phyloP scores from a whole-genome alignment of 768 basidiomycete species.

The Boletus pseudo-olivaceus region DNA sequence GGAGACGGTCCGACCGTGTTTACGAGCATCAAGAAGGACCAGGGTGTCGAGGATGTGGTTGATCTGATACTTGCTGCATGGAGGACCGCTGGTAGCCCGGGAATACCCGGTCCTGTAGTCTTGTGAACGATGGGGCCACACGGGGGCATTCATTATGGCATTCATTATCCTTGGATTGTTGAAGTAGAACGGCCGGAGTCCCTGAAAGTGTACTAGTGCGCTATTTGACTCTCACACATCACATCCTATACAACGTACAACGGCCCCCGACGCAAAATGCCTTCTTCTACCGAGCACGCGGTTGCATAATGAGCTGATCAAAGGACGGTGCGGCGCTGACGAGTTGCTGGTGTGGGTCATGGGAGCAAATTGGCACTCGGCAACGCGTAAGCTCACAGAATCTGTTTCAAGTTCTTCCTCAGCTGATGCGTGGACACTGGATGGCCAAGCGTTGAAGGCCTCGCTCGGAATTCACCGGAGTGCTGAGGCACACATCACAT shows the following conservation, averaged over 20 bases:
- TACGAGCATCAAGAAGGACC: constrained; percentile 72
- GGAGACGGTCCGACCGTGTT: constrained; percentile 94
- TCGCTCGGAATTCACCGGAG: not conserved
- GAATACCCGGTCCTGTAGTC: constrained; percentile 41
- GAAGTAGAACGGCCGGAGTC: constrained; percentile 1
- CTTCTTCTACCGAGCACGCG: not conserved
- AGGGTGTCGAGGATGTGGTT: constrained; percentile 78
- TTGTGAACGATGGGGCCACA: constrained; percentile 15
- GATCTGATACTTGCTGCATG: constrained; percentile 86
- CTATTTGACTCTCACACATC: constrained; percentile 8
- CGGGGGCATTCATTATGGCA: constrained; percentile 1
- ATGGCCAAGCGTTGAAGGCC: not conserved
- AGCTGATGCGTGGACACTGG: not conserved
- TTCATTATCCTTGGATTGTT: not conserved
- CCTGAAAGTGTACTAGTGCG: constrained; percentile 2
- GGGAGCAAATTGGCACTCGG: not conserved
- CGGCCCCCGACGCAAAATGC: not conserved
- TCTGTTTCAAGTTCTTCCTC: constrained; percentile 1
- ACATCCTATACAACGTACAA: not conserved
- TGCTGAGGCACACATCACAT: not conserved
- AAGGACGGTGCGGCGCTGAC: constrained; percentile 4
- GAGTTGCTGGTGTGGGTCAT: not conserved
- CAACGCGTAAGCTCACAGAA: not conserved
- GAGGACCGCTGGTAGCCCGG: constrained; percentile 76
- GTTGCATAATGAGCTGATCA: not conserved